phyloP scores from a whole-genome alignment of 306 rosid species.

The Datisca glomerata region DNA sequence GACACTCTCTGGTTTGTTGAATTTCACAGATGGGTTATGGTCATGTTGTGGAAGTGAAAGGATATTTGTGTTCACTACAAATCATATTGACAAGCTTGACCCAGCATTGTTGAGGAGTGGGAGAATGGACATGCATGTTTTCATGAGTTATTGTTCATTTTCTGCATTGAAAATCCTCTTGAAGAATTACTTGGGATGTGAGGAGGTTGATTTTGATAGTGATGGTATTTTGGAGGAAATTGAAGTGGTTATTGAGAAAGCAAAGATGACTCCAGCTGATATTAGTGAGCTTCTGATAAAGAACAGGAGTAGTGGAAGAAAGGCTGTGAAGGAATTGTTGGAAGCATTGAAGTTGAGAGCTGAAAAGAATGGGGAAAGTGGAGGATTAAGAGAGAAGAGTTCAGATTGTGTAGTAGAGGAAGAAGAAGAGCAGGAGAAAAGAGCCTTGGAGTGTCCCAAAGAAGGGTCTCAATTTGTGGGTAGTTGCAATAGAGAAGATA shows the following conservation, averaged over 20 bases:
- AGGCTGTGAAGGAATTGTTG: slow-evolving; percentile 41
- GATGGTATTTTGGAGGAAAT: slow-evolving; percentile 21
- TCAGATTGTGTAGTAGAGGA: slow-evolving; percentile 3
- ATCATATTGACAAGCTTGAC: slow-evolving; percentile 91
- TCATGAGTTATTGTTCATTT: slow-evolving; percentile 61
- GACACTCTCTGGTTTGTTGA: slow-evolving; percentile 77
- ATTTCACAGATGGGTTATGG: slow-evolving; percentile 93
- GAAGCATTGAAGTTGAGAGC: slow-evolving; percentile 38
- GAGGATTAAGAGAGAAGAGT: slow-evolving; percentile 10
- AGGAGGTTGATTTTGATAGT: slow-evolving; percentile 28
- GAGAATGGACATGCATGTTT: slow-evolving; percentile 88
- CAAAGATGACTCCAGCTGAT: slow-evolving; percentile 76
- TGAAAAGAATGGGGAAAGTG: slow-evolving; percentile 27
- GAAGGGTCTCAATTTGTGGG: too few relatives aligned
- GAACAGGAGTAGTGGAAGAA: slow-evolving; percentile 43
- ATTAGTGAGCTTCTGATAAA: slow-evolving; percentile 77
- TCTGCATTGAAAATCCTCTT: slow-evolving; percentile 57
- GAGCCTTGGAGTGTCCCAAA: slow-evolving; percentile 68
- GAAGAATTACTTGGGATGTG: slow-evolving; percentile 49
- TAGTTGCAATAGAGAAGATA: slow-evolving; percentile 30
- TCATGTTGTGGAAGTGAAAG: slow-evolving; percentile 95
- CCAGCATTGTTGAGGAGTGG: slow-evolving; percentile 82
- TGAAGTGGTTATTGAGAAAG: slow-evolving; percentile 39
- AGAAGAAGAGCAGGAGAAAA: slow-evolving; percentile 71
- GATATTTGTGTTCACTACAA: slow-evolving; percentile 83